Percentiles rank a stretch among this genome's conserved stretches.
Evolutionary conservation across 2,329 filamentous ascomycete species (phyloP).

Genomic region (Calonectria crousiana): DNA sequence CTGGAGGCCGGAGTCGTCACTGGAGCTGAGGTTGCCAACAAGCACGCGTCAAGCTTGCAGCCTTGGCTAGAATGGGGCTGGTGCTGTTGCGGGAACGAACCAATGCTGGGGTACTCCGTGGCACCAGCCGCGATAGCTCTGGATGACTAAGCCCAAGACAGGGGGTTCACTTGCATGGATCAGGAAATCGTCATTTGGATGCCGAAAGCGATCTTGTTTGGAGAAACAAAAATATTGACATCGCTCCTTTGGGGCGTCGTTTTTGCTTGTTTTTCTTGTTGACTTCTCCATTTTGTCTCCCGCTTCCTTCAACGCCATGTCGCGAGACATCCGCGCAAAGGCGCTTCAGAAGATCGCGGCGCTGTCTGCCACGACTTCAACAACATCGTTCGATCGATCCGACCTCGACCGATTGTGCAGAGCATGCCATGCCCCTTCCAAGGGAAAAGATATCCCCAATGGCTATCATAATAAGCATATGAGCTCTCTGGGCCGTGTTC

Average conservation of each 20-base stretch:
- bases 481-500: slow-evolving; percentile 63
- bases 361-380: slow-evolving; percentile 68
- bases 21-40: slow-evolving; percentile 46
- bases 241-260: slow-evolving; percentile 23
- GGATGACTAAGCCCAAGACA: slow-evolving; percentile 55
- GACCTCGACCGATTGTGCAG: slow-evolving; percentile 73
- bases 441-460: slow-evolving; percentile 60
- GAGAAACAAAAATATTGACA: slow-evolving; percentile 34
- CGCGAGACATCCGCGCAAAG: slow-evolving; percentile 69
- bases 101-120: slow-evolving; percentile 10
- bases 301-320: slow-evolving; percentile 51
- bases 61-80: slow-evolving; percentile 54
- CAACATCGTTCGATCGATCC: slow-evolving; percentile 69
- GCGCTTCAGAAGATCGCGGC: slow-evolving; percentile 75
- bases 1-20: slow-evolving; percentile 32
- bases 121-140: slow-evolving; percentile 49
- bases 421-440: slow-evolving; percentile 64
- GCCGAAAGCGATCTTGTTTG: slow-evolving; percentile 18
- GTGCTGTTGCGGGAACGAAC: slow-evolving; percentile 7
- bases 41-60: slow-evolving; percentile 63
- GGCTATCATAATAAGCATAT: slow-evolving; percentile 56
- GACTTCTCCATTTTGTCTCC: slow-evolving; percentile 6
- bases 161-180: slow-evolving; percentile 39
- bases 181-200: slow-evolving; percentile 37
- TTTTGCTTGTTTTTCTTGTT: slow-evolving; percentile 2